Conservation (phyloP, 805 yeast species). For the Ogataea allantospora region DNA sequence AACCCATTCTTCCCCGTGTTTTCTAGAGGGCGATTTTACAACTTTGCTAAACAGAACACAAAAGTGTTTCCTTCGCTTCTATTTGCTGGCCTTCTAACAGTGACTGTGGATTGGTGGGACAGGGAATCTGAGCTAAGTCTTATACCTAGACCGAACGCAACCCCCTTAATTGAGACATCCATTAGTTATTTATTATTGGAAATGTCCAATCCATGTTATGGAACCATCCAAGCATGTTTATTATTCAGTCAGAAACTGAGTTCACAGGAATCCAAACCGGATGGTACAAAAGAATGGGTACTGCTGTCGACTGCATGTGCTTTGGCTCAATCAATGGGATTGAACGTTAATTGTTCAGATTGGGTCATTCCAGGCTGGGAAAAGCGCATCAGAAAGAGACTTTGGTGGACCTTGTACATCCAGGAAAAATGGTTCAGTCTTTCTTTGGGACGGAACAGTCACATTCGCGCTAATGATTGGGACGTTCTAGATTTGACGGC, state of each 20-base stretch:
- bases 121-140: slow-evolving; percentile 13
- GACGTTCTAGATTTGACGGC: slow-evolving; percentile 14
- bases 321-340: slow-evolving; percentile 16
- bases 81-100: slow-evolving; percentile 14
- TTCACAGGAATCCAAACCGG: not conserved
- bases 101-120: slow-evolving; percentile 19
- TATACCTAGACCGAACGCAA: slow-evolving; percentile 11
- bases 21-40: slow-evolving; percentile 18
- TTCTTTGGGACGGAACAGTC: slow-evolving; percentile 15
- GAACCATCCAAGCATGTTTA: slow-evolving; percentile 19
- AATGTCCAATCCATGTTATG: slow-evolving; percentile 18
- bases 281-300: slow-evolving; percentile 14
- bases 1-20: slow-evolving; percentile 20
- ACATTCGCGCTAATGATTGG: slow-evolving; percentile 17
- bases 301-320: slow-evolving; percentile 14
- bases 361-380: slow-evolving; percentile 18
- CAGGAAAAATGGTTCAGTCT: slow-evolving; percentile 21
- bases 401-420: slow-evolving; percentile 21
- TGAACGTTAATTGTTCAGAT: slow-evolving; percentile 13
- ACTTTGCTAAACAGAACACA: slow-evolving; percentile 16
- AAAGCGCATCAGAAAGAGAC: slow-evolving; percentile 15
- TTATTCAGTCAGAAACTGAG: slow-evolving; percentile 12
- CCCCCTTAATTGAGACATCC: slow-evolving; percentile 7
- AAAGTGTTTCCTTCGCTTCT: slow-evolving; percentile 14
- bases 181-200: slow-evolving; percentile 4